Percentiles rank a stretch among this genome's conserved stretches.
Evolutionary conservation across 257 asterid species (phyloP).

Genomic region (Marsdenia floribunda): DNA sequence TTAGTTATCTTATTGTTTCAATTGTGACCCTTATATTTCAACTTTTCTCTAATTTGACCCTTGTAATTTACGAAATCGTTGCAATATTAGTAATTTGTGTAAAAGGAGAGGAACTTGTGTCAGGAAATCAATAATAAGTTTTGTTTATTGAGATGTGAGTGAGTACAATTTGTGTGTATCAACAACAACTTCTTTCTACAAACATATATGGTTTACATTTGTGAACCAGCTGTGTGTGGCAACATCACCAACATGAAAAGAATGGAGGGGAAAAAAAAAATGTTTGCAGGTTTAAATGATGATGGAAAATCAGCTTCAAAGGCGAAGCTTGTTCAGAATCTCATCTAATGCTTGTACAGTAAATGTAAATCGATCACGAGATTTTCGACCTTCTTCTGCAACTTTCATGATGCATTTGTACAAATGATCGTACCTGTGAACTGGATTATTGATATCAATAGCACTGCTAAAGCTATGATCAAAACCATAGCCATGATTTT

Average conservation of each 20-base stretch:
- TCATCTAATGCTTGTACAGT: constrained; percentile 32
- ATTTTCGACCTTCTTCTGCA: constrained; percentile 50
- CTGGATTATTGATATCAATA: constrained; percentile 43
- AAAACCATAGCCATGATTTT: constrained; percentile 28
- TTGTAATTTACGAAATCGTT: neutral
- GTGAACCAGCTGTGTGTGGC: neutral
- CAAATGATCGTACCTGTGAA: constrained; percentile 51
- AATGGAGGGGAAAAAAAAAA: neutral
- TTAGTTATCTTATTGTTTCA: neutral
- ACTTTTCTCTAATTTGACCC: neutral
- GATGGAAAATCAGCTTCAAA: constrained; percentile 20
- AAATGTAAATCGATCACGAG: constrained; percentile 38
- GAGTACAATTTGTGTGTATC: neutral
- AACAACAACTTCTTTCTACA: constrained; percentile 1
- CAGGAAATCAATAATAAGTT: too few relatives aligned
- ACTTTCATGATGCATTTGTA: constrained; percentile 35
- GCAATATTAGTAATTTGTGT: neutral
- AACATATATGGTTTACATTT: neutral
- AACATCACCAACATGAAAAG: neutral
- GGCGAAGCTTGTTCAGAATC: constrained; percentile 36
- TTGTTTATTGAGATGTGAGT: neutral
- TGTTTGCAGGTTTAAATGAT: neutral
- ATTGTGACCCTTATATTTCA: neutral
- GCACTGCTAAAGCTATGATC: constrained; percentile 24
- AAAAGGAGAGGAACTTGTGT: neutral